Conservation (phyloP, 345 rosid species). For the Populus simonii region DNA sequence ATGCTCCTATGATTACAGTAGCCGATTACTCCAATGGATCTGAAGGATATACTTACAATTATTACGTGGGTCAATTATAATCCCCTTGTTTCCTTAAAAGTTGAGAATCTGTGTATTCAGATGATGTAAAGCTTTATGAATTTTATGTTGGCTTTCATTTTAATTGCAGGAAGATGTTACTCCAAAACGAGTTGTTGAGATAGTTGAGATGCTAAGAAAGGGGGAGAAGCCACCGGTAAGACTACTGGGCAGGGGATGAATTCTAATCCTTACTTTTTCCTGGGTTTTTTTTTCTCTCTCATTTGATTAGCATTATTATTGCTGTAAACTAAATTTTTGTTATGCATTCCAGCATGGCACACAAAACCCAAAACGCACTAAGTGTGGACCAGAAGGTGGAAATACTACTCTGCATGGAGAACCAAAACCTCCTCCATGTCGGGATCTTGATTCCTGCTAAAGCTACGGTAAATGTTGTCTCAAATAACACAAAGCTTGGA, state of each 20-base stretch:
- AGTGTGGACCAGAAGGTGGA: conserved; percentile 93
- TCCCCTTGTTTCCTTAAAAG: not conserved
- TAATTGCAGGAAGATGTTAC: conserved; percentile 86
- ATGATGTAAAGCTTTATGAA: not conserved
- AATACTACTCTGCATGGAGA: conserved; percentile 71
- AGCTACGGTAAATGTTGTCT: conserved; percentile 13
- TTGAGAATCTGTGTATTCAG: not conserved
- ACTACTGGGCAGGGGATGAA: conserved; percentile 2
- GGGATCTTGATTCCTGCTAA: conserved; percentile 92
- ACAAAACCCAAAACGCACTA: conserved; percentile 83
- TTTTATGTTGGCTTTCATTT: conserved; percentile 21
- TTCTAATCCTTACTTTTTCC: not conserved
- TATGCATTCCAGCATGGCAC: conserved; percentile 66
- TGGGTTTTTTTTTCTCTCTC: not conserved
- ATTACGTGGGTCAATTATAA: conserved; percentile 54
- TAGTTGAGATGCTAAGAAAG: conserved; percentile 76
- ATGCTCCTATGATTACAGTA: conserved; percentile 98
- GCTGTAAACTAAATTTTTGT: not conserved
- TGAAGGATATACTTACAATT: conserved; percentile 91
- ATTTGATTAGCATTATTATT: not conserved
- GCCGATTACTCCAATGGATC: conserved; percentile 94
- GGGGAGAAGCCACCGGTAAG: conserved; percentile 94
- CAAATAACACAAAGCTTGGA: conserved; percentile 24
- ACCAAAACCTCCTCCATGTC: conserved; percentile 84
- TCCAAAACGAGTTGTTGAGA: conserved; percentile 83